Base-by-base conservation (phyloP, 768 basidiomycete species). In the Boletus rubescentipes region DNA sequence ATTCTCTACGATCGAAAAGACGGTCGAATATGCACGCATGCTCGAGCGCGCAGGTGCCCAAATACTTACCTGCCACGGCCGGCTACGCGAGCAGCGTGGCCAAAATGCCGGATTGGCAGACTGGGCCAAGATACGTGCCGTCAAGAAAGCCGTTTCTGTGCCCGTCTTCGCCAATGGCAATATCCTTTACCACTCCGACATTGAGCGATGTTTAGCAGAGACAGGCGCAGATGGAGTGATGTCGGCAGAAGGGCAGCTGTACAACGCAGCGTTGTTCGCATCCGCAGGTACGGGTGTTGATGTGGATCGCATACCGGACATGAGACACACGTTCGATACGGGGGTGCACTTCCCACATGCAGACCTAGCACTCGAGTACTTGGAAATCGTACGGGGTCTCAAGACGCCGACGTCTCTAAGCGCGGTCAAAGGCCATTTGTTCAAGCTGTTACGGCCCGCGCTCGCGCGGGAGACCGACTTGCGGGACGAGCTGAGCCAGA, bases 101-200 rank as follows among this genome's bases (percentile, higher is more conserved):
- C 89, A 92, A 49, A 81, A 84, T 41, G 77, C 87, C 0, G 94
- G 94, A 16, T 70, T 95, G 11, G 93, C 93, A 7, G 91, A 92
- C 62, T 97, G 91, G 89, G 75, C 74, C 23, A 87, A 97, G 70
- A 98, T 99, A 65, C 81, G 80, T 9, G 91, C 92, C 0, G 93
- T 99, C 61, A 97, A 95, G 69, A 71, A 89, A 61, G 90, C 91
- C 1, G 91, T 98, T 35, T 84, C 83, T 1, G 82, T 99, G 0
- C 96, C 95, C 4, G 94, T 99, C 5, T 91, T 99, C 67, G 95
- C 96, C 0, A 99, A 99, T 69, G 97, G 97, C 29, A 98, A 98
- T 69, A 83, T 98, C 54, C 84, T 98, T 12, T 92, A 86, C 68
- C 81, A 87, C 40, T 79, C 83, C n/a, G 95, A 98, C 70, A 82